Conservation (phyloP, 2,329 filamentous ascomycete species). For the Fusarium anguioides region DNA sequence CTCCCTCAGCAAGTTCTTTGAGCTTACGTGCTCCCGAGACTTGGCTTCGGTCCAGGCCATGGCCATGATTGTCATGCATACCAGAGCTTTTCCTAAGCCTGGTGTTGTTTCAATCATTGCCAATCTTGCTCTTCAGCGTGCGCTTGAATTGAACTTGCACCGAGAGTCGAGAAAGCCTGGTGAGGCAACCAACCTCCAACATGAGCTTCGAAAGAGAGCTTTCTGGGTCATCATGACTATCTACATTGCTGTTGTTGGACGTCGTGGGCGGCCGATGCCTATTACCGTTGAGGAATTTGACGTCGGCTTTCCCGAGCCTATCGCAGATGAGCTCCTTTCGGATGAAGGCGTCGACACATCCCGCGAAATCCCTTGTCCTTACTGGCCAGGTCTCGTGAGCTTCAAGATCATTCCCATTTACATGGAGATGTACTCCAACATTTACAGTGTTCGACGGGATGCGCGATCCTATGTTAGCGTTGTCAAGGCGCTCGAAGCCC, state of each 20-base stretch:
- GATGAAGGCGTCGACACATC: slow-evolving; percentile 71
- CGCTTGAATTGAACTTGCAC: slow-evolving; percentile 81
- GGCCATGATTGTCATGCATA: slow-evolving; percentile 76
- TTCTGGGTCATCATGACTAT: slow-evolving; percentile 80
- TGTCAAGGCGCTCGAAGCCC: slow-evolving; percentile 73
- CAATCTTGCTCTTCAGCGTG: slow-evolving; percentile 72
- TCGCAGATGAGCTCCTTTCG: slow-evolving; percentile 76
- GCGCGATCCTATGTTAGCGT: slow-evolving; percentile 71
- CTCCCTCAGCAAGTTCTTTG: slow-evolving; percentile 73
- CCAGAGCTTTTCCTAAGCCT: slow-evolving; percentile 82
- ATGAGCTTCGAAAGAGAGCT: slow-evolving; percentile 80
- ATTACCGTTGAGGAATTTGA: slow-evolving; percentile 81
- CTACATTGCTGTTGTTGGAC: slow-evolving; percentile 76
- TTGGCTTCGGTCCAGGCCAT: slow-evolving; percentile 78
- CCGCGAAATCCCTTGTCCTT: slow-evolving; percentile 70
- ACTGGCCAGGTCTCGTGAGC: slow-evolving; percentile 72
- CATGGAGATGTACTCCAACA: slow-evolving; percentile 78
- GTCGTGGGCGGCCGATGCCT: slow-evolving; percentile 81
- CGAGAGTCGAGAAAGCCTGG: slow-evolving; percentile 68
- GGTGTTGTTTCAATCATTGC: slow-evolving; percentile 77
- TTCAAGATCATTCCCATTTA: slow-evolving; percentile 74
- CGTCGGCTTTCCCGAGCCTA: slow-evolving; percentile 76
- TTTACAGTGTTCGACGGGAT: slow-evolving; percentile 77
- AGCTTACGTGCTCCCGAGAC: slow-evolving; percentile 70
- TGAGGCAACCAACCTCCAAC: slow-evolving; percentile 67